phyloP scores from a whole-genome alignment of 2,329 filamentous ascomycete species.

The Penicillium sp. region DNA sequence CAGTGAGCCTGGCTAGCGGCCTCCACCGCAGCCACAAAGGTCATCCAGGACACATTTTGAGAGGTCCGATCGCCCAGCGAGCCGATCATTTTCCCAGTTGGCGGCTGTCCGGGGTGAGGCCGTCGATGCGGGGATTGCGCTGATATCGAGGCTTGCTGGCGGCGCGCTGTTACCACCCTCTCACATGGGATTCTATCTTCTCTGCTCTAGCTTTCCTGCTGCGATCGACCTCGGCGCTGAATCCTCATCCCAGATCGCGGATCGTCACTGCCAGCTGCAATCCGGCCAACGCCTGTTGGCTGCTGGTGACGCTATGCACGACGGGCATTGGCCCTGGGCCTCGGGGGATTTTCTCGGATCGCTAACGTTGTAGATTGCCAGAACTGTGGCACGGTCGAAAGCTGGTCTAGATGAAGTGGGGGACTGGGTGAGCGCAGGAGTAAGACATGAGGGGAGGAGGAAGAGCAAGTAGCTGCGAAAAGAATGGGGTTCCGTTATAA shows the following conservation, averaged over 20 bases:
- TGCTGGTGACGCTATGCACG: constrained; percentile 7
- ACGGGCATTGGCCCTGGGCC: constrained; percentile 6
- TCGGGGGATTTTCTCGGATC: constrained; percentile 11
- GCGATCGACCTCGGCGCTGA: constrained; percentile 13
- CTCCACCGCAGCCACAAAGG: no score
- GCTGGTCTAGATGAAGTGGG: constrained; percentile 4
- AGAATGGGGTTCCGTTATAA: no score
- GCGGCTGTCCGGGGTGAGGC: constrained; percentile 8
- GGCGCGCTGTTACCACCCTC: not conserved
- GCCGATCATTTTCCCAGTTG: constrained; percentile 9
- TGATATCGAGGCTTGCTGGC: not conserved
- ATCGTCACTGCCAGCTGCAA: constrained; percentile 12
- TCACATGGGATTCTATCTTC: constrained; percentile 10
- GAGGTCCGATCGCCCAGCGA: constrained; percentile 7
- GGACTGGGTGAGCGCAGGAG: no score
- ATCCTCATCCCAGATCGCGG: constrained; percentile 5
- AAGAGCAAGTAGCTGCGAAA: no score
- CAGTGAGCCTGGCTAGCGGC: no score
- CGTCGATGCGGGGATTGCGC: constrained; percentile 10
- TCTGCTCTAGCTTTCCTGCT: no score
- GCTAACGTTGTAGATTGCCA: no score
- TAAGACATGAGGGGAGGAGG: no score
- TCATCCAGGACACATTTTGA: no score
- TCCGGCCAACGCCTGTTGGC: constrained; percentile 5
- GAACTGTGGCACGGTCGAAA: no score